Evolutionary conservation across 805 yeast species (phyloP).

Genomic region (Ogataea pilisensis): DNA sequence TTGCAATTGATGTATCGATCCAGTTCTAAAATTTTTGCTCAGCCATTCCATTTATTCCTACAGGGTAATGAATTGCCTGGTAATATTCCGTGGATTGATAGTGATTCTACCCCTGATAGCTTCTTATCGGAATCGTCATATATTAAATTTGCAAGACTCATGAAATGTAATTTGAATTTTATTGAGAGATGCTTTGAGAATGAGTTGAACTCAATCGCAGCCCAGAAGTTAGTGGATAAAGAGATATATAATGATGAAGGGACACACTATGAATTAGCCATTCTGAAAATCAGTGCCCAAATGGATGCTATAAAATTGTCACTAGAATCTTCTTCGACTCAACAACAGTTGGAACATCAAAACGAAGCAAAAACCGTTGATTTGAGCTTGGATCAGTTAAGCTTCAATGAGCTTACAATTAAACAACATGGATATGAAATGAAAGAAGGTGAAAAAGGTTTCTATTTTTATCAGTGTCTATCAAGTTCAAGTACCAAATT

Average conservation of each 20-base stretch:
- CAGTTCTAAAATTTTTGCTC: conserved; percentile 28
- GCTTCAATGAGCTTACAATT: conserved; percentile 15
- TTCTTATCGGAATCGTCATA: conserved; percentile 25
- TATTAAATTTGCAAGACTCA: conserved; percentile 57
- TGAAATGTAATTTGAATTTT: conserved; percentile 60
- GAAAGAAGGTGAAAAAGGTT: conserved; percentile 39
- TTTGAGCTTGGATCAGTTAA: conserved; percentile 9
- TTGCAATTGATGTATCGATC: conserved; percentile 62
- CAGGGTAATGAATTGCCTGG: conserved; percentile 27
- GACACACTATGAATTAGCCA: conserved; percentile 49
- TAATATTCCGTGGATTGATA: conserved; percentile 53
- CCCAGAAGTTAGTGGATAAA: conserved; percentile 53
- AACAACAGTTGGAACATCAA: neutral
- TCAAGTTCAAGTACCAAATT: conserved; percentile 62
- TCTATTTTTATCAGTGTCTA: conserved; percentile 67
- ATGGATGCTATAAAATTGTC: conserved; percentile 37
- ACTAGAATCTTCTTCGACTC: conserved; percentile 15
- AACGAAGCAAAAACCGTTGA: neutral
- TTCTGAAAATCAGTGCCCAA: conserved; percentile 46
- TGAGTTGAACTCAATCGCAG: conserved; percentile 54
- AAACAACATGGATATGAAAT: conserved; percentile 13
- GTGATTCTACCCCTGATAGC: conserved; percentile 22
- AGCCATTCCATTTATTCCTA: conserved; percentile 28
- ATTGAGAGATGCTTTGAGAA: conserved; percentile 48
- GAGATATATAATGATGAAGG: conserved; percentile 59